Evolutionary conservation across 208 protist species (phyloP).

Genomic region (Eutreptiella sp.): DNA sequence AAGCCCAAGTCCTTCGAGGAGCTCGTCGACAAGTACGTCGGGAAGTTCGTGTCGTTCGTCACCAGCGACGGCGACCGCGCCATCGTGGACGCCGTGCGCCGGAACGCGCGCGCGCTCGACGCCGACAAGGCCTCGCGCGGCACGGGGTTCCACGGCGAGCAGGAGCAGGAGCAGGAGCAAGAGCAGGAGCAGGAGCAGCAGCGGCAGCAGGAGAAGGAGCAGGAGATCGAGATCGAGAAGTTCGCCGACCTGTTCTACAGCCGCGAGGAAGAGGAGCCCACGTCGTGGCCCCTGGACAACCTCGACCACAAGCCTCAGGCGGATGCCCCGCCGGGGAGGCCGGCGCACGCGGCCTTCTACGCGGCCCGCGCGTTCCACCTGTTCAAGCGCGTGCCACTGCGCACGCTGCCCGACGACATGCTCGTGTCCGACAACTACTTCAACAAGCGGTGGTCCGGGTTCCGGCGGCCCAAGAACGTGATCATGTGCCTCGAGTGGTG

Average conservation of each 20-base stretch:
- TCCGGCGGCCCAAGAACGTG: conserved; percentile 56
- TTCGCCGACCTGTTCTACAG: conserved; percentile 45
- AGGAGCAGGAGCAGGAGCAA: conserved; percentile 41
- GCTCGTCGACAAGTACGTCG: conserved; percentile 11
- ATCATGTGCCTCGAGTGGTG: conserved; percentile 54
- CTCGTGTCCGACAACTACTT: conserved; percentile 56
- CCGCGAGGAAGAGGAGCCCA: conserved; percentile 50
- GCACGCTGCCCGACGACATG: no score
- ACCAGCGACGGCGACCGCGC: background rate
- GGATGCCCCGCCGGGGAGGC: background rate
- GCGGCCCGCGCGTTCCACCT: conserved; percentile 20
- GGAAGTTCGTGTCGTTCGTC: conserved; percentile 22
- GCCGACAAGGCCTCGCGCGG: conserved; percentile 50
- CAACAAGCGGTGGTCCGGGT: conserved; percentile 38
- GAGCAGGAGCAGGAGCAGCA: conserved; percentile 26
- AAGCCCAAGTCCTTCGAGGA: no score
- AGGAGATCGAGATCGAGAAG: conserved; percentile 30
- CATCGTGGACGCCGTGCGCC: conserved; percentile 29
- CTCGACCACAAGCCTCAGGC: conserved; percentile 8
- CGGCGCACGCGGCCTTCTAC: conserved; percentile 32
- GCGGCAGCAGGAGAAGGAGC: conserved; percentile 31
- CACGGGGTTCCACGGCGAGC: conserved; percentile 54
- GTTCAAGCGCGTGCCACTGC: conserved; percentile 32
- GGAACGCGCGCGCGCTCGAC: conserved; percentile 33
- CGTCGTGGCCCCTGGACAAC: conserved; percentile 34